phyloP scores from a whole-genome alignment of 2,329 filamentous ascomycete species.

The Phialophora verrucosa region DNA sequence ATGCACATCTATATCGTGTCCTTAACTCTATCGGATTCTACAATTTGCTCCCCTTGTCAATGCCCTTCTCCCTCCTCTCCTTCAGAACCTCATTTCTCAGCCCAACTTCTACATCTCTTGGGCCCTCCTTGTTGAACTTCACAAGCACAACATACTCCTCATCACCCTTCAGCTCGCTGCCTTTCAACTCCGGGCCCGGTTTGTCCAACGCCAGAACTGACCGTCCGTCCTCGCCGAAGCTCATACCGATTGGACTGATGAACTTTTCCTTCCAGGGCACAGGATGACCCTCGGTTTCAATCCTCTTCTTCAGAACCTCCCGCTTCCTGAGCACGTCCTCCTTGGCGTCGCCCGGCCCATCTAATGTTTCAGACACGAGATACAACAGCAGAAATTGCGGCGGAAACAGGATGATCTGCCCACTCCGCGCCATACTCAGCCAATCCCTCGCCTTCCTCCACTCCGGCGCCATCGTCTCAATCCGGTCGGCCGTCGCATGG shows the following conservation, averaged over 20 bases:
- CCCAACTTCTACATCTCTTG: constrained; percentile 60
- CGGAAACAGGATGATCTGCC: constrained; percentile 83
- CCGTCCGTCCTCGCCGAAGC: constrained; percentile 54
- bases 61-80: constrained; percentile 38
- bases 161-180: constrained; percentile 55
- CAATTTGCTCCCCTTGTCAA: constrained; percentile 28
- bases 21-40: constrained; percentile 10
- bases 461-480: constrained; percentile 74
- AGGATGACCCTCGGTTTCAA: constrained; percentile 47
- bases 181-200: constrained; percentile 62
- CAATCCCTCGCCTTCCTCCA: constrained; percentile 76
- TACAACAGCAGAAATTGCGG: constrained; percentile 74
- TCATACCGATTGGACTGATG: constrained; percentile 50
- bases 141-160: constrained; percentile 63
- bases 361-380: constrained; percentile 54
- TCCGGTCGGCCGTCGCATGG: constrained; percentile 70
- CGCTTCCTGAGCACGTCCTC: constrained; percentile 45
- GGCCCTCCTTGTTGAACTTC: constrained; percentile 62
- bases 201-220: constrained; percentile 60
- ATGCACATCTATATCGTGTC: background rate
- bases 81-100: constrained; percentile 56
- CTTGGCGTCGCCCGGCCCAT: constrained; percentile 18
- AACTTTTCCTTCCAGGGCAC: constrained; percentile 54
- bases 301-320: constrained; percentile 53
- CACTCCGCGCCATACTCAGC: constrained; percentile 66